These are phyloP conservation scores for Selaginella tamariscina DNA, from an alignment of 75 land plant species.

Conservation along the genomic window DNA sequence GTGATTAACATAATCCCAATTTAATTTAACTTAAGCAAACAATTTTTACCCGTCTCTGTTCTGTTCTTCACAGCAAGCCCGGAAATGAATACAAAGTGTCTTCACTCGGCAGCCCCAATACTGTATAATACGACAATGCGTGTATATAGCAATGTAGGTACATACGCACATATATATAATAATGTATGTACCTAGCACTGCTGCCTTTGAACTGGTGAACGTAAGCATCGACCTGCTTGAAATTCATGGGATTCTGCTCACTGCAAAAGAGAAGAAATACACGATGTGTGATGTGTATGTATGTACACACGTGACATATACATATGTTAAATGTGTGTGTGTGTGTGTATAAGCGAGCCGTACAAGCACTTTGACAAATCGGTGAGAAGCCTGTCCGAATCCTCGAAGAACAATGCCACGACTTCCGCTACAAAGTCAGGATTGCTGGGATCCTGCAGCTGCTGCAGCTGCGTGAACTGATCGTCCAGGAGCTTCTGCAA, in stretches of 20 bases:
- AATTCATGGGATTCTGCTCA: conserved; percentile 12
- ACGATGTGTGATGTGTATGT: neutral
- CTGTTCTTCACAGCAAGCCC: neutral
- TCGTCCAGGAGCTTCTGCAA: conserved; percentile 60
- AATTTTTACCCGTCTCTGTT: neutral
- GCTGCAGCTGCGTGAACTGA: conserved; percentile 57
- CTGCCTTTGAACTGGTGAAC: conserved; percentile 20
- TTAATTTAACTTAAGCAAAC: neutral
- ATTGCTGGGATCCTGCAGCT: conserved; percentile 56
- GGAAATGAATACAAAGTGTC: neutral
- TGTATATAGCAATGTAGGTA: neutral
- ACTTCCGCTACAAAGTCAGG: conserved; percentile 78
- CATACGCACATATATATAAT: neutral
- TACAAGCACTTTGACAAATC: conserved; percentile 54
- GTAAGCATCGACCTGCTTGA: conserved; percentile 17
- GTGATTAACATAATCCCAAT: neutral
- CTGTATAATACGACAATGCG: too few relatives aligned
- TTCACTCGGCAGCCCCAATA: neutral
- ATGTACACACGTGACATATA: too few relatives aligned
- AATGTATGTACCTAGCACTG: neutral
- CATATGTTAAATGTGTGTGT: neutral
- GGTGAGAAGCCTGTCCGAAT: conserved; percentile 37
- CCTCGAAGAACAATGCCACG: conserved; percentile 43
- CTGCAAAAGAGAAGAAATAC: neutral
- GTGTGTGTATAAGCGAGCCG: conserved; percentile 7